Conservation (phyloP, 2,329 filamentous ascomycete genomes). For the Stenocarpella maydis region DNA sequence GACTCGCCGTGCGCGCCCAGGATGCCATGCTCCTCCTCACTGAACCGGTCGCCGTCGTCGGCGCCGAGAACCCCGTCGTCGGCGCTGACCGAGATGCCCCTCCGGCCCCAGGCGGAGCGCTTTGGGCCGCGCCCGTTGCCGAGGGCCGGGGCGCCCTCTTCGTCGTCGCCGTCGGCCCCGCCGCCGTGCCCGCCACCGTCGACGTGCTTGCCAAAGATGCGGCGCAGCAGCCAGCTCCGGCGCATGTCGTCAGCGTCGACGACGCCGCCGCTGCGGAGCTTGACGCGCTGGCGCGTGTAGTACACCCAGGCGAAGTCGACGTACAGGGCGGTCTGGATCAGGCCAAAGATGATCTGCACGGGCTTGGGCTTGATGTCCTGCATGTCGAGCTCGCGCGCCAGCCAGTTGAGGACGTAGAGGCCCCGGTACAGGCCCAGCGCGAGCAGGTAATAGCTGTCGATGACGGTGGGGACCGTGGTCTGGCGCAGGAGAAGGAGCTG, state of each 20-base stretch:
- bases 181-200: conserved; percentile 58
- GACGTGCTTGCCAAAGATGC: conserved; percentile 73
- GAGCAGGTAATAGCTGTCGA: conserved; percentile 95
- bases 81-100: conserved; percentile 72
- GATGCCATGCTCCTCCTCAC: conserved; percentile 50
- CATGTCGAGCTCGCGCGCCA: conserved; percentile 70
- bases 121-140: conserved; percentile 43
- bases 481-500: conserved; percentile 92
- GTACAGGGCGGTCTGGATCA: conserved; percentile 90
- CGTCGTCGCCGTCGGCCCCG: conserved; percentile 55
- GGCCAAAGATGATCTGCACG: conserved; percentile 83
- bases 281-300: conserved; percentile 90
- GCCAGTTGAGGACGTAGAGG: conserved; percentile 93
- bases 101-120: conserved; percentile 67
- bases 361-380: conserved; percentile 69
- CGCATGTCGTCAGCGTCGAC: conserved; percentile 90
- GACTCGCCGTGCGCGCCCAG: conserved; percentile 44
- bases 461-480: conserved; percentile 94
- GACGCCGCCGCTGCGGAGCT: conserved; percentile 86
- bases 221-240: conserved; percentile 83
- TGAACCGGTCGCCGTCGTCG: conserved; percentile 53
- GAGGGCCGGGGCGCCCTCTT: conserved; percentile 64
- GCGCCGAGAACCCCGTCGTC: conserved; percentile 66
- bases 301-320: conserved; percentile 98
- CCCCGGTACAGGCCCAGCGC: conserved; percentile 87